Base-by-base conservation (phyloP, 805 yeast genomes). In the Ogataea thermomethanolica region DNA sequence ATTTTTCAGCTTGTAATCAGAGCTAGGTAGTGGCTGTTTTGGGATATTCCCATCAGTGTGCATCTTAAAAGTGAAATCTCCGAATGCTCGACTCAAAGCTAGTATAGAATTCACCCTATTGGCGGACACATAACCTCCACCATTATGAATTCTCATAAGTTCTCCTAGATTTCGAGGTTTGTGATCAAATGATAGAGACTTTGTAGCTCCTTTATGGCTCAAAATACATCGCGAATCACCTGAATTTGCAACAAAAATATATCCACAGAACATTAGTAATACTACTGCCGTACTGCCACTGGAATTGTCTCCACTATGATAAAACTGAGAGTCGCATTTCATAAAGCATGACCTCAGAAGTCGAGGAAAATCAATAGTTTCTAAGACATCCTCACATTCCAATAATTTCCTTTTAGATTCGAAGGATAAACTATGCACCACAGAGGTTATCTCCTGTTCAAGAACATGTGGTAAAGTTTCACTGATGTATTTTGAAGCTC, bases 191-290 rank as follows among this genome's bases (percentile, higher is more conserved):
- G 87, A 80, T 47, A 83, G 50, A 4, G 67, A 72, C 57, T 84
- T 84, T 7, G 82, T 66, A 6, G 55, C 53, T 1, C 87, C 88
- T 13, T 69, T 55, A 30, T 61, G 59, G 9, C 81, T 71, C 32
- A 81, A 50, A 6, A 84, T 73, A 44, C 84, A 73, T 44, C 95
- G 67, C 6, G 90, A 82, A 59, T 84, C 95, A 4, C 95, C 95
- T 2, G 85, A 71, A 52, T 84, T 84, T 11, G 85, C 83, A 9
- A 78, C 81, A 10, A 84, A 63, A 14, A 67, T 54, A 26, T 58
- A 58, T 30, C 67, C 65, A 39, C 76, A 64, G 20, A 77, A 58
- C 4, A 76, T 58, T 0, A 74, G 49, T 0, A 69, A 64, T 3
- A 76, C 64, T 2, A 74, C 69, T 0, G 75, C 79, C 0, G 82